Evolutionary conservation across 2,329 filamentous ascomycete species (phyloP).

Genomic region (Neurospora crassa): DNA sequence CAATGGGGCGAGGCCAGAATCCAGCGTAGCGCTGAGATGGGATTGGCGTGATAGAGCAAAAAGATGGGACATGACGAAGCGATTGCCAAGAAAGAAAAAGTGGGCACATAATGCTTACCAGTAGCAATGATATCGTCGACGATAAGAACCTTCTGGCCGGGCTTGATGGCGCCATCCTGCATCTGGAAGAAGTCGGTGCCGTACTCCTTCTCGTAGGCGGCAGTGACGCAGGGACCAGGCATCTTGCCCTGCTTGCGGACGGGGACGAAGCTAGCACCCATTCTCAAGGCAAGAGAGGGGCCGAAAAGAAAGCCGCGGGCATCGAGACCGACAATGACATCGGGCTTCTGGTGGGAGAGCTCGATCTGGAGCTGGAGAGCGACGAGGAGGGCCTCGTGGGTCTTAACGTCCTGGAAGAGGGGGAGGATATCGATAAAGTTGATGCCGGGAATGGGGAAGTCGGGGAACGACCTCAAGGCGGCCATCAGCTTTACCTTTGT

Average conservation of each 20-base stretch:
- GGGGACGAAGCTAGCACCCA: slow-evolving; percentile 82
- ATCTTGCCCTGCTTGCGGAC: slow-evolving; percentile 95
- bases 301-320: slow-evolving; percentile 94
- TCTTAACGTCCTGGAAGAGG: slow-evolving; percentile 69
- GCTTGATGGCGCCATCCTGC: slow-evolving; percentile 74
- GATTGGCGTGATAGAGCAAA: background rate
- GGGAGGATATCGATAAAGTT: slow-evolving; percentile 98
- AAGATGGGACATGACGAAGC: background rate
- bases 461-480: slow-evolving; percentile 74
- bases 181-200: slow-evolving; percentile 94
- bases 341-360: slow-evolving; percentile 51
- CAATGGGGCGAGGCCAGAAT: background rate
- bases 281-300: slow-evolving; percentile 71
- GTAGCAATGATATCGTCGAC: slow-evolving; percentile 99
- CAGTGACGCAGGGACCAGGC: slow-evolving; percentile 78
- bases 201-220: slow-evolving; percentile 90
- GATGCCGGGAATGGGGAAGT: slow-evolving; percentile 88
- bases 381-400: slow-evolving; percentile 69
- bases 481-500: slow-evolving; percentile 61
- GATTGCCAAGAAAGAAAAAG: background rate
- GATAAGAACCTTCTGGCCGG: slow-evolving; percentile 81
- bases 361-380: slow-evolving; percentile 75
- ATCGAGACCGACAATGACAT: slow-evolving; percentile 89
- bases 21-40: background rate
- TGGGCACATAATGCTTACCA: slow-evolving; percentile 47